A percentile compares a stretch with the other conserved stretches of the same genome.
Evolutionary conservation across 1,139 yeast species (phyloP).

Genomic region (Meyerozyma sp.): DNA sequence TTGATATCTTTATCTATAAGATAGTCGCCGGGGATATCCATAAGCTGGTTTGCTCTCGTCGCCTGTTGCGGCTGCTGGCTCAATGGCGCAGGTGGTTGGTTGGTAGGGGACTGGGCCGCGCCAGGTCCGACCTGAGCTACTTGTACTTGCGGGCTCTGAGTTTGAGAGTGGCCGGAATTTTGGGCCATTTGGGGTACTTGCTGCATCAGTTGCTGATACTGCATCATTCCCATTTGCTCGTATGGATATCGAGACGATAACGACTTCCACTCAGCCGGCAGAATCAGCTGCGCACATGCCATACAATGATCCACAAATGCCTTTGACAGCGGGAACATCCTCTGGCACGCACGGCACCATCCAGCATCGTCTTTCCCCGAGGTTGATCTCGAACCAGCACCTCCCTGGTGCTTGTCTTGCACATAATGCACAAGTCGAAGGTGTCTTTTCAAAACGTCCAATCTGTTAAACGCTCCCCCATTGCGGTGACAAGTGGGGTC

Average conservation of each 20-base stretch:
- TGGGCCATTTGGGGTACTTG: background rate
- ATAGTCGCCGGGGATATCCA: background rate
- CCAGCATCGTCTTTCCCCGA: conserved; percentile 44
- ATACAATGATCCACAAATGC: conserved; percentile 62
- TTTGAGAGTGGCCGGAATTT: background rate
- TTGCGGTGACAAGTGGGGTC: conserved; percentile 69
- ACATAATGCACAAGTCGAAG: conserved; percentile 61
- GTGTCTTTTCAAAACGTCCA: conserved; percentile 69
- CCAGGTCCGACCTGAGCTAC: background rate
- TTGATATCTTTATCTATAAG: background rate
- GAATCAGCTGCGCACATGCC: conserved; percentile 47
- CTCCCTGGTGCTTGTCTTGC: conserved; percentile 34
- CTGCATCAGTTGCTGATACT: background rate
- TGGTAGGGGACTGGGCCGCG: background rate
- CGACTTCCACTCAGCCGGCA: conserved; percentile 25
- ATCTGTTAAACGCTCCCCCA: conserved; percentile 65
- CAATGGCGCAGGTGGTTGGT: background rate
- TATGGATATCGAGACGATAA: background rate
- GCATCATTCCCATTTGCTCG: conserved; percentile 1
- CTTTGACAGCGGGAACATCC: conserved; percentile 51
- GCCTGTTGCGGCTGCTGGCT: background rate
- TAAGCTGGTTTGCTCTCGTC: background rate
- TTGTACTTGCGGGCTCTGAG: background rate
- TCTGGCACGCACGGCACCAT: conserved; percentile 60
- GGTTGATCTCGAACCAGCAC: conserved; percentile 11